Conservation (phyloP, 164 flowering plant genomes). For the Stephania cephalantha region DNA sequence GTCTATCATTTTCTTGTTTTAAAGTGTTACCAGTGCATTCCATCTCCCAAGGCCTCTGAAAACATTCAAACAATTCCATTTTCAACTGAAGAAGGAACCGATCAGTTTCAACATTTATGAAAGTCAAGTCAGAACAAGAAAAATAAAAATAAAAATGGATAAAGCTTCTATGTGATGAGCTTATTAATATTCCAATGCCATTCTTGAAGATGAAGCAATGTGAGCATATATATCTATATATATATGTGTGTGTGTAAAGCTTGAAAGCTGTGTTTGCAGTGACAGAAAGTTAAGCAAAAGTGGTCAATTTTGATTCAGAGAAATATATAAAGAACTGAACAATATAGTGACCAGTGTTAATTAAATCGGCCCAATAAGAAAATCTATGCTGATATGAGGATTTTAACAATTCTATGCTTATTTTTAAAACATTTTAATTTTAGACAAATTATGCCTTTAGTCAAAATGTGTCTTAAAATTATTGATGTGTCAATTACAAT, state of each 20-base stretch:
- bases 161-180: too few species aligned
- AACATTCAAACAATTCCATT: neutral
- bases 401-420: too few species aligned
- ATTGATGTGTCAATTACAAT: too few species aligned
- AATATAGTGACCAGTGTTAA: too few species aligned
- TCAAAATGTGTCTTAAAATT: too few species aligned
- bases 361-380: too few species aligned
- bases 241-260: too few species aligned
- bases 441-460: too few species aligned
- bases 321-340: neutral
- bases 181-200: neutral
- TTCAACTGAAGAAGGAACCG: neutral
- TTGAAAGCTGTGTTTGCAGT: neutral
- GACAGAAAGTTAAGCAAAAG: neutral
- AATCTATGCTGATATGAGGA: too few species aligned
- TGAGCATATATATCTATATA: too few species aligned
- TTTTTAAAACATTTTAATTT: too few species aligned
- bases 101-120: neutral
- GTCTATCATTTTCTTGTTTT: neutral
- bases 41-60: neutral
- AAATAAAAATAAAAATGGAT: neutral
- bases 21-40: neutral
- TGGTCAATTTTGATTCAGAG: neutral
- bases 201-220: neutral
- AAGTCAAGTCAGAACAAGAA: neutral